phyloP scores from a whole-genome alignment of 495 filamentous ascomycete genomes.

The Aspergillus diversus region DNA sequence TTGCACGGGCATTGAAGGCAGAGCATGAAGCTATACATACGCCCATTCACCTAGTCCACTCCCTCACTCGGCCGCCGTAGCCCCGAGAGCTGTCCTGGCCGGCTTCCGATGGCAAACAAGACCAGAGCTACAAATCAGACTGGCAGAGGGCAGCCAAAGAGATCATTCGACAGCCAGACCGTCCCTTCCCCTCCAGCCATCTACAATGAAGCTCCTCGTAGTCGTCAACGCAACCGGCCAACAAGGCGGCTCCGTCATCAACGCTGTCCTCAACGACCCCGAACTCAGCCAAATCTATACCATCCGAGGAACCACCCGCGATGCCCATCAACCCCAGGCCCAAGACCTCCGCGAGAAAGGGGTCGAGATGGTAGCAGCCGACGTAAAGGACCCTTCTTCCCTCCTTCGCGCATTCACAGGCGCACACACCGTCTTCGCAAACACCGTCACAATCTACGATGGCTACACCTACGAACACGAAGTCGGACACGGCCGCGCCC shows the following conservation, averaged over 20 bases:
- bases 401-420: conserved; percentile 44
- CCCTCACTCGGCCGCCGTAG: neutral
- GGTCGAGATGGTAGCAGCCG: conserved; percentile 39
- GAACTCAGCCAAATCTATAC: conserved; percentile 4
- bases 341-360: conserved; percentile 20
- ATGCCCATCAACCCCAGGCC: neutral
- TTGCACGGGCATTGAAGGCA: neutral
- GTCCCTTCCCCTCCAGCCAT: neutral
- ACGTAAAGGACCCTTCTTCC: conserved; percentile 38
- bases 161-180: neutral
- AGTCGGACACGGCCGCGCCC: conserved; percentile 41
- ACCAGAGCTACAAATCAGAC: neutral
- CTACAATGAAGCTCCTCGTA: conserved; percentile 9
- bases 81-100: neutral
- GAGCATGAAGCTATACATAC: conserved; percentile 2
- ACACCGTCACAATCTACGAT: conserved; percentile 42
- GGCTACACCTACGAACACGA: conserved; percentile 37
- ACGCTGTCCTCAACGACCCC: conserved; percentile 2
- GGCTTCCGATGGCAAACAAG: neutral
- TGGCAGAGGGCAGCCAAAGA: conserved; percentile 1
- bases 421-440: conserved; percentile 49
- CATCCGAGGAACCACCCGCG: conserved; percentile 14
- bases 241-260: conserved; percentile 15
- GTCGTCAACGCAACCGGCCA: conserved; percentile 15
- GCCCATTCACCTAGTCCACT: neutral